phyloP scores from a whole-genome alignment of 805 yeast genomes.

The Candida manassasensis region DNA sequence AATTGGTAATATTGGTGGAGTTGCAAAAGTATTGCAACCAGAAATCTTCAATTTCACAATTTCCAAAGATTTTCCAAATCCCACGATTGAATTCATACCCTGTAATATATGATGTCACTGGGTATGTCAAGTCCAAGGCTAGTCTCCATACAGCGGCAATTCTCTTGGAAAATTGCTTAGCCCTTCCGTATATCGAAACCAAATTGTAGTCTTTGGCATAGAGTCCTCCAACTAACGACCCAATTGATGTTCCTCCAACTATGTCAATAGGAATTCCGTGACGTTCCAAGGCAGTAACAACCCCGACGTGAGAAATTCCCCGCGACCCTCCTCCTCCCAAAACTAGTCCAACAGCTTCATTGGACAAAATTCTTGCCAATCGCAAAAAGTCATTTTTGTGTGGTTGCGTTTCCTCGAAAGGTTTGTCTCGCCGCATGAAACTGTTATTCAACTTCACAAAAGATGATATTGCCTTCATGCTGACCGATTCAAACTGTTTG shows the following conservation, averaged over 20 bases:
- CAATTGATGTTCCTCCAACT: conserved; percentile 95
- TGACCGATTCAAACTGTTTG: conserved; percentile 33
- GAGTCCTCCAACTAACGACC: conserved; percentile 91
- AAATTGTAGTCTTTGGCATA: conserved; percentile 90
- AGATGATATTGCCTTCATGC: conserved; percentile 24
- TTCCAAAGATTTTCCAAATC: conserved; percentile 95
- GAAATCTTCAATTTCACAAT: conserved; percentile 88
- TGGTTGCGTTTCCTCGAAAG: conserved; percentile 33
- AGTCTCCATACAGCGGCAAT: conserved; percentile 84
- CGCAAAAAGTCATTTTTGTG: conserved; percentile 88
- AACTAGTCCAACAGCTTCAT: conserved; percentile 90
- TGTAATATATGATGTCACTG: conserved; percentile 90
- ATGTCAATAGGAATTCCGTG: conserved; percentile 91
- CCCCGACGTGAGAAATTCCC: conserved; percentile 89
- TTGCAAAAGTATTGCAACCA: conserved; percentile 89
- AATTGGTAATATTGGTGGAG: conserved; percentile 91
- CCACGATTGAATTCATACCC: conserved; percentile 98
- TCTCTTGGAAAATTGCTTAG: conserved; percentile 80
- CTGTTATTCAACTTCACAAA: conserved; percentile 21
- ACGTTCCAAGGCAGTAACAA: conserved; percentile 85
- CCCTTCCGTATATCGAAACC: conserved; percentile 86
- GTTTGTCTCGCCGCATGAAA: conserved; percentile 15
- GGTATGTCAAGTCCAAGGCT: conserved; percentile 80
- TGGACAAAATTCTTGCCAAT: conserved; percentile 82
- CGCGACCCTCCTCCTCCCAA: conserved; percentile 98